Conservation (phyloP, 257 asterid species). For the Jacaranda copaia region DNA sequence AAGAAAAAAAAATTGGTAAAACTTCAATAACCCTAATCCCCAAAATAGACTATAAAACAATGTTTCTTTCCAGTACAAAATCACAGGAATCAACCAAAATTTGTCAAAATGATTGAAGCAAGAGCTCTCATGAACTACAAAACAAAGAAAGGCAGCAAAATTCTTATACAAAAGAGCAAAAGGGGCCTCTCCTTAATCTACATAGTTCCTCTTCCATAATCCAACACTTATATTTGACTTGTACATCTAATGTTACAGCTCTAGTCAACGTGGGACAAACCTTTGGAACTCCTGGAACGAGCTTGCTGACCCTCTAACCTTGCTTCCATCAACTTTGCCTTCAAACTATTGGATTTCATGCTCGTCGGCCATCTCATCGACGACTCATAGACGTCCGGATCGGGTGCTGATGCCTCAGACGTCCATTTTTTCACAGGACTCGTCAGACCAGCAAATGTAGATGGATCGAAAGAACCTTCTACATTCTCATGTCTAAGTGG, state of each 20-base stretch:
- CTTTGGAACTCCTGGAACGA: conserved; percentile 49
- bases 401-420: conserved; percentile 44
- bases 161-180: not conserved
- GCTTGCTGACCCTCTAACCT: conserved; percentile 61
- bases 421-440: conserved; percentile 78
- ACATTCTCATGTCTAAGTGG: conserved; percentile 27
- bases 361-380: conserved; percentile 48
- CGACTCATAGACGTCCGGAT: conserved; percentile 48
- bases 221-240: not conserved
- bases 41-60: too few relatives aligned
- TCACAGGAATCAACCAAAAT: too few relatives aligned
- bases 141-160: not conserved
- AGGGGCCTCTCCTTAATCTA: too few relatives aligned
- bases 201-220: conserved; percentile 14
- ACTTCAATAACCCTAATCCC: too few relatives aligned
- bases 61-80: too few relatives aligned
- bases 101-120: not conserved
- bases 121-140: not conserved
- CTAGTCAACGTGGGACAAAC: conserved; percentile 38
- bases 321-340: conserved; percentile 89
- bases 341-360: conserved; percentile 63
- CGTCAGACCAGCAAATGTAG: conserved; percentile 51
- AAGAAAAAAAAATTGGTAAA: too few relatives aligned
- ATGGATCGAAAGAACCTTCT: conserved; percentile 52
- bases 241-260: conserved; percentile 30